Conservation (phyloP, 345 rosid genomes). For the Eucalyptus pauciflora region DNA sequence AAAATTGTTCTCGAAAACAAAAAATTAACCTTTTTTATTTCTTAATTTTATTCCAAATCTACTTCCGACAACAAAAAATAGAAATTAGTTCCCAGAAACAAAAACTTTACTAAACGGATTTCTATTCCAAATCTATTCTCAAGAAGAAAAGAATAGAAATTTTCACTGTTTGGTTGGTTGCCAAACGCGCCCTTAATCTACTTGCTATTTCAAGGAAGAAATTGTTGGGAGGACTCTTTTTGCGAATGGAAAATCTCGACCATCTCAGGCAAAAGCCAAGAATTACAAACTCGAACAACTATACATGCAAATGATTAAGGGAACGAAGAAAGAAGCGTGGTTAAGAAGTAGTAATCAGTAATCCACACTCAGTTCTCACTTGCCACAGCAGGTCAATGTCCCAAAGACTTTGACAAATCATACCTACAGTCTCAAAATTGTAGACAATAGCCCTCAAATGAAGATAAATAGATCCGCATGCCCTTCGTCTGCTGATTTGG, state of each 20-base stretch:
- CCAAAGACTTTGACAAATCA: neutral
- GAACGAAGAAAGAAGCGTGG: neutral
- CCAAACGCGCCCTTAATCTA: neutral
- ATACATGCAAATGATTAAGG: neutral
- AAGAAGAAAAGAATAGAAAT: rapidly evolving
- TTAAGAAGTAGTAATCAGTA: neutral
- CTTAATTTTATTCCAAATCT: too few species aligned
- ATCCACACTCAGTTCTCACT: neutral
- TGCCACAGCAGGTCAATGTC: neutral
- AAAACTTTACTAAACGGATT: too few species aligned
- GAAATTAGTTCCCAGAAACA: rapidly evolving
- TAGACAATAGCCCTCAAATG: neutral
- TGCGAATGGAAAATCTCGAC: neutral
- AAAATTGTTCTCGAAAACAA: rapidly evolving
- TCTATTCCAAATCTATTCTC: rapidly evolving
- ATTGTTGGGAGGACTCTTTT: neutral
- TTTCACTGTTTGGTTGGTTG: rapidly evolving
- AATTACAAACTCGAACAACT: neutral
- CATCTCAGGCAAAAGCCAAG: neutral
- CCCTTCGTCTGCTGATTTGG: neutral
- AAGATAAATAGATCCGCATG: neutral
- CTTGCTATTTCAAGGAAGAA: neutral
- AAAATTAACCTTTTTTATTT: too few species aligned
- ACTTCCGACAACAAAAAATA: too few species aligned
- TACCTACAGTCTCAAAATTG: neutral